Percentiles rank a stretch among this genome's conserved stretches.
These are phyloP conservation scores for Penicillium soppii DNA, from an alignment of 495 filamentous ascomycete genomes.

Conservation along the genomic window DNA sequence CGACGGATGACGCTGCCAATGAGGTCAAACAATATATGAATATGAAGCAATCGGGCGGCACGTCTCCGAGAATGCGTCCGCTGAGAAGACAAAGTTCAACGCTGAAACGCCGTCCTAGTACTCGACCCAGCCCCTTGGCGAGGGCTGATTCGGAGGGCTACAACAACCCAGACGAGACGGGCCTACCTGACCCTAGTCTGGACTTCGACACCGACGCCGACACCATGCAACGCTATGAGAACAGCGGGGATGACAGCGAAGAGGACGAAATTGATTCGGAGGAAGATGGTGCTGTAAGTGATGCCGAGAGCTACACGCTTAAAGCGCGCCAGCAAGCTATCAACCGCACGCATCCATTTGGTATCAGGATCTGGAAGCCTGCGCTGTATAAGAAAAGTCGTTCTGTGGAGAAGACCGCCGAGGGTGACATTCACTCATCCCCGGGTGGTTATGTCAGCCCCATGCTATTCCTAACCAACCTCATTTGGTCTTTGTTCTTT, in stretches of 20 bases:
- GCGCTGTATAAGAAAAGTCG: constrained; percentile 96
- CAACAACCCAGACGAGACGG: constrained; percentile 45
- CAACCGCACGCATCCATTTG: constrained; percentile 98
- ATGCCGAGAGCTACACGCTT: constrained; percentile 73
- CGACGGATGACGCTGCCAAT: constrained; percentile 83
- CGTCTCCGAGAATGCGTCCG: constrained; percentile 42
- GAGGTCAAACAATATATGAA: constrained; percentile 69
- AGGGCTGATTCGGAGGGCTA: constrained; percentile 58
- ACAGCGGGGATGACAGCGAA: constrained; percentile 21
- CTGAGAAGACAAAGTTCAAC: constrained; percentile 58
- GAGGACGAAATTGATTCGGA: constrained; percentile 37
- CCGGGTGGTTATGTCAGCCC: constrained; percentile 84
- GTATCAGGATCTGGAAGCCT: constrained; percentile 98
- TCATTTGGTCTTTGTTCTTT: constrained; percentile 88
- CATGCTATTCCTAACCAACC: constrained; percentile 81
- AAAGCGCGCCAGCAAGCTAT: constrained; percentile 97
- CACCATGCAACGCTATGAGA: constrained; percentile 27
- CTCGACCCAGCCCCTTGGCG: constrained; percentile 56
- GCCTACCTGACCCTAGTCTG: constrained; percentile 32
- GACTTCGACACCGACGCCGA: constrained; percentile 21
- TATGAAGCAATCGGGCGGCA: constrained; percentile 30
- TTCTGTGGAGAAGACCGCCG: constrained; percentile 92
- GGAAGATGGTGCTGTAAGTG: constrained; percentile 60
- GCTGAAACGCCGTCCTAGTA: constrained; percentile 64
- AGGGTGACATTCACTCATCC: constrained; percentile 95